A percentile compares a stretch with the other conserved stretches of the same genome.
These are phyloP conservation scores for Phytophthora macrochlamydospora DNA, from an alignment of 352 stramenopile genomes.

Conservation along the genomic window DNA sequence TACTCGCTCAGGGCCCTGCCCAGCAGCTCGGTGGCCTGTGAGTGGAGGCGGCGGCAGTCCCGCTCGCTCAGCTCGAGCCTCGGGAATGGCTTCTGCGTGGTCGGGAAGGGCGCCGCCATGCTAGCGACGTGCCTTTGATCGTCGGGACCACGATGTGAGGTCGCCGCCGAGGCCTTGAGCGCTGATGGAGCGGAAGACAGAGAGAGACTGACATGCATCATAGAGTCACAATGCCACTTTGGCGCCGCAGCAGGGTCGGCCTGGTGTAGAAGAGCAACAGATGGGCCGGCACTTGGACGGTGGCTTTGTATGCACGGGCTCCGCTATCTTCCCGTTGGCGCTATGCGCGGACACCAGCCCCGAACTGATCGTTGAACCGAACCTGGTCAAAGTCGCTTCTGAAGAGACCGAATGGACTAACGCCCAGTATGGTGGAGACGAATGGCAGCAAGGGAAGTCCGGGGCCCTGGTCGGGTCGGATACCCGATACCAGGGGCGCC, in stretches of 20 bases:
- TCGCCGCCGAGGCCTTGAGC: neutral
- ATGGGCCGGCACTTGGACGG: neutral
- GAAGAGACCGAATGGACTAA: neutral
- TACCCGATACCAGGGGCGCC: too few relatives aligned
- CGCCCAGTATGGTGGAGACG: neutral
- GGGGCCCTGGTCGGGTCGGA: neutral
- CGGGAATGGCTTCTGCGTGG: slow-evolving; percentile 30
- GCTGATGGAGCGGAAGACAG: slow-evolving; percentile 19
- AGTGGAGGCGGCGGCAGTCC: slow-evolving; percentile 35
- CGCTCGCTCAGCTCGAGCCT: slow-evolving; percentile 33
- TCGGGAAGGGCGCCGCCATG: slow-evolving; percentile 32
- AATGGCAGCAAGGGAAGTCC: neutral
- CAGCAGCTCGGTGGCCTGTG: slow-evolving; percentile 38
- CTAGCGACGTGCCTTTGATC: slow-evolving; percentile 17
- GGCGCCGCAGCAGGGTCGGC: neutral
- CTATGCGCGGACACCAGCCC: neutral
- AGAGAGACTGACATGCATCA: slow-evolving; percentile 25
- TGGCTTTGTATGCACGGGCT: neutral
- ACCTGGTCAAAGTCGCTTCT: neutral
- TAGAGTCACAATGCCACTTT: slow-evolving; percentile 1
- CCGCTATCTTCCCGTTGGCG: neutral
- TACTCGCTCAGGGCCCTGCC: slow-evolving; percentile 33
- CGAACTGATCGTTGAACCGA: neutral
- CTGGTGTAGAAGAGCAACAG: neutral
- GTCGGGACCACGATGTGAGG: slow-evolving; percentile 33